Percentiles rank a stretch among this genome's conserved stretches.
phyloP scores from a whole-genome alignment of 1,284 basidiomycete genomes.

The Cryptococcus hybrid region DNA sequence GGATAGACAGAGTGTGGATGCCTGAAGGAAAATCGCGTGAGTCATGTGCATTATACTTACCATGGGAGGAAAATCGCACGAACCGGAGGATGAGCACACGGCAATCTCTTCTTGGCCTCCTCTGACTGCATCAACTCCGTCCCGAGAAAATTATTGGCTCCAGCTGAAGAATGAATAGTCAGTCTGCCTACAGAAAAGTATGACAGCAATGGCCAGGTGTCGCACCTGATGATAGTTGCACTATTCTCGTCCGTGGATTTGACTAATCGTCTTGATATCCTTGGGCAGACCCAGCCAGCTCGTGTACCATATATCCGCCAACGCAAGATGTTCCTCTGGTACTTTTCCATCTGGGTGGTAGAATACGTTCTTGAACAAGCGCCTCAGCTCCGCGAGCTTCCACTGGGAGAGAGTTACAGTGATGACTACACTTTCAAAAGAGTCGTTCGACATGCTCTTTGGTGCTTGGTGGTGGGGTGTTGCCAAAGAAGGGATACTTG shows the following conservation, averaged over 20 bases:
- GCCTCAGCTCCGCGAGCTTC: slow-evolving; percentile 23
- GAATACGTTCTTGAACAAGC: slow-evolving; percentile 32
- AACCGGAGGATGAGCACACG: slow-evolving; percentile 33
- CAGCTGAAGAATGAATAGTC: slow-evolving; percentile 18
- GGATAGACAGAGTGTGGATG: slow-evolving; percentile 43
- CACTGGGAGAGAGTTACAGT: slow-evolving; percentile 17
- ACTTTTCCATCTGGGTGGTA: slow-evolving; percentile 25
- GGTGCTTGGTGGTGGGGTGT: too few species aligned
- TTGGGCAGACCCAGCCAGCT: slow-evolving; percentile 23
- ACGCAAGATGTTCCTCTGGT: slow-evolving; percentile 18
- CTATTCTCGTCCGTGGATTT: slow-evolving; percentile 24
- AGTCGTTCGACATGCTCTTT: not conserved
- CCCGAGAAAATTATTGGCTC: slow-evolving; percentile 34
- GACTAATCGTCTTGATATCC: slow-evolving; percentile 12
- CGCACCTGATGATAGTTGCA: slow-evolving; percentile 39
- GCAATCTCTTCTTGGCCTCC: slow-evolving; percentile 26
- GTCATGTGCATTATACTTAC: not conserved
- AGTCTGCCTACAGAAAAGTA: not conserved
- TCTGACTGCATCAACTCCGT: slow-evolving; percentile 20
- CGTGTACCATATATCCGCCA: slow-evolving; percentile 34
- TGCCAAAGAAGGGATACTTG: too few species aligned
- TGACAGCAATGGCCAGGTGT: slow-evolving; percentile 4
- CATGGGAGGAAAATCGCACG: not conserved
- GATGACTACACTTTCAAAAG: slow-evolving; percentile 11
- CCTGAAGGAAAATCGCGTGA: slow-evolving; percentile 15